phyloP scores from a whole-genome alignment of 2,329 filamentous ascomycete genomes.

The Monosporascus ibericus region DNA sequence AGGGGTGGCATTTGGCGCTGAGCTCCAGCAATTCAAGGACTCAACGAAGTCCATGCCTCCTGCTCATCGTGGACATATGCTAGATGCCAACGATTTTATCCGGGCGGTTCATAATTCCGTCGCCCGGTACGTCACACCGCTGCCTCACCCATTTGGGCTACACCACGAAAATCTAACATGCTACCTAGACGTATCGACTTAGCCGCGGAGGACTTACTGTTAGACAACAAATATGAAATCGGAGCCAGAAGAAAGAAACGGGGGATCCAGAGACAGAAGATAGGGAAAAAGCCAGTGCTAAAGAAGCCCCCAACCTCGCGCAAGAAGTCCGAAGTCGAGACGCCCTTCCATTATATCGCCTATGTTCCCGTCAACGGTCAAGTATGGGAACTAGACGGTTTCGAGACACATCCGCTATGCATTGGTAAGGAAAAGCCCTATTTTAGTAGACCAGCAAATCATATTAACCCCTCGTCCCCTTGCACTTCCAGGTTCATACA shows the following conservation, averaged over 20 bases:
- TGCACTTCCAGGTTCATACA: constrained; percentile 31
- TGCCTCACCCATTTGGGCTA: constrained; percentile 1
- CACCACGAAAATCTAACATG: constrained; percentile 3
- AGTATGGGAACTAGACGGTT: constrained; percentile 85
- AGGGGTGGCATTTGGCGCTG: constrained; percentile 60
- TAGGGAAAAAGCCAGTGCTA: constrained; percentile 3
- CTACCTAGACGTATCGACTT: constrained; percentile 63
- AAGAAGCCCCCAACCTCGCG: constrained; percentile 26
- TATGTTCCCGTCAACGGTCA: constrained; percentile 71
- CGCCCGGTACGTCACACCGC: constrained; percentile 46
- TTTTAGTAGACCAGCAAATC: constrained; percentile 1
- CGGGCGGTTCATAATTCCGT: constrained; percentile 85
- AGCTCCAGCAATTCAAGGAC: constrained; percentile 66
- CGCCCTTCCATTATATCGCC: constrained; percentile 80
- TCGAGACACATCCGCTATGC: constrained; percentile 64
- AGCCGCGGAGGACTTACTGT: constrained; percentile 61
- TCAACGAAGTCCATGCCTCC: constrained; percentile 64
- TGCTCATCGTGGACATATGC: constrained; percentile 66
- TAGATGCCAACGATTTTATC: constrained; percentile 70
- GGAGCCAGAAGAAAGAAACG: constrained; percentile 28
- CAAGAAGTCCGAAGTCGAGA: constrained; percentile 46
- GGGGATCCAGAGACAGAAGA: constrained; percentile 8
- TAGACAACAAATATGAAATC: constrained; percentile 50
- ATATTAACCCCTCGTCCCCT: constrained; percentile 4
- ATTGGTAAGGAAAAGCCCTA: constrained; percentile 39